phyloP scores from a whole-genome alignment of 495 filamentous ascomycete species.

The Daldinia childiae region DNA sequence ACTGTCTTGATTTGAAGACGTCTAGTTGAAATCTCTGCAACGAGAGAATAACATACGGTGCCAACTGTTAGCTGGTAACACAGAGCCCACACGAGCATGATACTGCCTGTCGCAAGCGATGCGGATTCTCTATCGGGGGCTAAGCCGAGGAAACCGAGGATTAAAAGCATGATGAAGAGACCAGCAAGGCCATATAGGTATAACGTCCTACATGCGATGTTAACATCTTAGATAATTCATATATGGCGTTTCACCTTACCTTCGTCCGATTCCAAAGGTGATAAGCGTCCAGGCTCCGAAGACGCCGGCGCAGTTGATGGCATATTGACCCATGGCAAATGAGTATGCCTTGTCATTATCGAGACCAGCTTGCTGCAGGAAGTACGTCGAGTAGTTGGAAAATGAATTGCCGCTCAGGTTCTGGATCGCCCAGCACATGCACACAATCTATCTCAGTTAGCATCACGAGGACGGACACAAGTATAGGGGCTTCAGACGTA shows the following conservation, averaged over 20 bases:
- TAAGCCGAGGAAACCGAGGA: constrained; percentile 78
- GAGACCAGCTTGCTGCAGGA: constrained; percentile 78
- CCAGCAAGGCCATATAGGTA: constrained; percentile 74
- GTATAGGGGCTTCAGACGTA: constrained; percentile 18
- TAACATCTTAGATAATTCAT: constrained; percentile 16
- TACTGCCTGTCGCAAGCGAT: constrained; percentile 72
- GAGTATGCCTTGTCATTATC: constrained; percentile 65
- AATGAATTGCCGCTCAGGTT: constrained; percentile 82
- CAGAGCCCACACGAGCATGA: constrained; percentile 77
- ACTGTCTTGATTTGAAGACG: constrained; percentile 82
- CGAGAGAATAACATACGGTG: constrained; percentile 80
- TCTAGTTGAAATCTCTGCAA: constrained; percentile 76
- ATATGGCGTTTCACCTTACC: constrained; percentile 41
- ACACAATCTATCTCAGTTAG: constrained; percentile 63
- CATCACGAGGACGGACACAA: neutral
- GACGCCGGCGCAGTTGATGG: constrained; percentile 76
- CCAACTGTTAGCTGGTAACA: constrained; percentile 81
- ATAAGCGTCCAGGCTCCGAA: constrained; percentile 81
- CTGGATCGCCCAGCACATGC: constrained; percentile 86
- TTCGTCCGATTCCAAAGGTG: constrained; percentile 72
- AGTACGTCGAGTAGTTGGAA: constrained; percentile 82
- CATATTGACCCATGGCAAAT: constrained; percentile 79
- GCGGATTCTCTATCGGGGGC: constrained; percentile 63
- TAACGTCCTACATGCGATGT: constrained; percentile 53
- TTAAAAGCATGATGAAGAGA: constrained; percentile 71